These are phyloP conservation scores for Elsinoe australis DNA, from an alignment of 2,329 filamentous ascomycete species.

Conservation along the genomic window DNA sequence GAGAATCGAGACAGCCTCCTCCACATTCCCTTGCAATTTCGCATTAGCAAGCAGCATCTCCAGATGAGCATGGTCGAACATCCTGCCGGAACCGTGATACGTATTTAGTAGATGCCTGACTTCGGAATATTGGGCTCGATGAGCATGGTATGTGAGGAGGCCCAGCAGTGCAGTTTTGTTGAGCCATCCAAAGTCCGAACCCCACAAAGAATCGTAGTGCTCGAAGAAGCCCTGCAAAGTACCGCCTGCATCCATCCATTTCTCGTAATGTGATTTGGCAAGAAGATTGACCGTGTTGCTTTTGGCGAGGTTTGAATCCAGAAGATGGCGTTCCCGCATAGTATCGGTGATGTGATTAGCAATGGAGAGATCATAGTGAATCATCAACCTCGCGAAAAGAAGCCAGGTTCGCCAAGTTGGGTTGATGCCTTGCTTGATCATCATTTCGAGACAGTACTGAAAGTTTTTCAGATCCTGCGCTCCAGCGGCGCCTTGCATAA, in stretches of 20 bases:
- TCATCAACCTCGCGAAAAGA: slow-evolving; percentile 22
- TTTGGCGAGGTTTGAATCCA: slow-evolving; percentile 19
- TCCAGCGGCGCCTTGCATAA: slow-evolving; percentile 23
- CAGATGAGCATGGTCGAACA: too few species aligned
- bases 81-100: too few species aligned
- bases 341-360: slow-evolving; percentile 17
- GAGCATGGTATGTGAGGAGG: slow-evolving; percentile 20
- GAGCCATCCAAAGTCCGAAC: slow-evolving; percentile 22
- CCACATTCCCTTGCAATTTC: slow-evolving; percentile 18
- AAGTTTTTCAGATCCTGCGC: slow-evolving; percentile 26
- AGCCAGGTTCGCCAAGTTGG: slow-evolving; percentile 25
- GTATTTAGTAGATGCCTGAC: slow-evolving; percentile 16
- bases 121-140: slow-evolving; percentile 21
- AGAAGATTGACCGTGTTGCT: slow-evolving; percentile 13
- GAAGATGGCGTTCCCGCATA: slow-evolving; percentile 25
- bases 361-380: slow-evolving; percentile 17
- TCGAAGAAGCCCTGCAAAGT: slow-evolving; percentile 21
- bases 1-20: slow-evolving; percentile 26
- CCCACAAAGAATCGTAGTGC: slow-evolving; percentile 21
- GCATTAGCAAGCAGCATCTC: slow-evolving; percentile 21
- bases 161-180: slow-evolving; percentile 19
- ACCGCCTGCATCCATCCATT: slow-evolving; percentile 19
- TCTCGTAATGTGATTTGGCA: slow-evolving; percentile 19
- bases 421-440: slow-evolving; percentile 21
- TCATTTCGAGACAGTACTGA: slow-evolving; percentile 23